Evolutionary conservation across 2,329 filamentous ascomycete genomes (phyloP), one percentile per base, ranked within the genome.

Genomic region (Sporothrix sp.): DNA sequence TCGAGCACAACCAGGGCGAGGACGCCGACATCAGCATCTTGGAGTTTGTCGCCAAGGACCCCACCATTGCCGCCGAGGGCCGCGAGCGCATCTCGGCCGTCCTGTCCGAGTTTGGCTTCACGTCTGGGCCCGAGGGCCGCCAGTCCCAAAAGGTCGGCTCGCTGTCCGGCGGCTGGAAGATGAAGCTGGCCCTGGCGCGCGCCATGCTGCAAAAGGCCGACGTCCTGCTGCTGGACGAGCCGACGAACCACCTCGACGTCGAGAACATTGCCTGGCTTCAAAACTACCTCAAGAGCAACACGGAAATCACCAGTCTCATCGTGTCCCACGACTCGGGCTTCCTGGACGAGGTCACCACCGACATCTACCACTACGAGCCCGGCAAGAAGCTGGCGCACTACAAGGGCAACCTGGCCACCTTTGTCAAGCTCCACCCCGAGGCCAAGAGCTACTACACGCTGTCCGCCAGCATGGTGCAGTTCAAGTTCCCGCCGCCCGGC

Each of bases 351-450:
- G 88, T 97, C 59, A 88, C 91, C 70, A 91, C 97, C 78, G 89
- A 98, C 79, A 94, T 98, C 62, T 85, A 97, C 67, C 93, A 98
- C 82, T 97, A 98, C 80, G 93, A 98, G 83, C 87, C 89, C 74
- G 97, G 90, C 86, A 98, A n/a, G n/a, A n/a, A 98, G 87, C 90
- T 98, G 59, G 95, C 93, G 85, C 85, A 89, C 68, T 98, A 98
- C 80, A 82, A 82, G 70, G 93, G 93, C 74, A 95, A 93, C 76
- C 78, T 98, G 62, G 84, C 81, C 70, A 90, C 93, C 68, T 97
- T 98, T 72, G 93, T 96, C 75, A 84, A 86, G 78, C 85, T 85
- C 70, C 82, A 91, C 64, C 93, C 93, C 60, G 83, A 85, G 56
- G 93, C 93, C 68, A 59, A 83, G 71, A 95, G 93, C 13, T 98